These are phyloP conservation scores for Globisporangium cystogenes DNA, from an alignment of 352 stramenopile species.

Conservation along the genomic window DNA sequence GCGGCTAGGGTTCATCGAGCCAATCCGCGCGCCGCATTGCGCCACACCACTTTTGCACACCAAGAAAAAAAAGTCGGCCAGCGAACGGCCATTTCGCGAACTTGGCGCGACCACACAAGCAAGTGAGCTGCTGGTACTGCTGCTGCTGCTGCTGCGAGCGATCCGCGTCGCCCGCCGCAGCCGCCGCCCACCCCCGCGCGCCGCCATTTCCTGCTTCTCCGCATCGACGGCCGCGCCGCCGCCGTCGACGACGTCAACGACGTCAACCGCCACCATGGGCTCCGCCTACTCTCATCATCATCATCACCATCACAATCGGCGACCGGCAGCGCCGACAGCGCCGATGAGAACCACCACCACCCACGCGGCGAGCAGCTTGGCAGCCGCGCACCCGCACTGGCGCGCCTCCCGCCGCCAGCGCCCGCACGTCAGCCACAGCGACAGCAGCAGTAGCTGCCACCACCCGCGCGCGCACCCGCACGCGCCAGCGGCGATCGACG, in stretches of 20 bases:
- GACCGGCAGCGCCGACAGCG: background rate
- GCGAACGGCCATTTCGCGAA: background rate
- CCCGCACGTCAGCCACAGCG: background rate
- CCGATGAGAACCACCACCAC: background rate
- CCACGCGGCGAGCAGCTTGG: background rate
- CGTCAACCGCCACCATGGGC: slow-evolving; percentile 22
- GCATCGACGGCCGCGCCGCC: background rate
- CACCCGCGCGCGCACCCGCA: background rate
- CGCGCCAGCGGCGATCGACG: background rate
- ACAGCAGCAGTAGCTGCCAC: no score
- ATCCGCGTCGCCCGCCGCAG: background rate
- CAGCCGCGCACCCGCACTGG: slow-evolving; percentile 7
- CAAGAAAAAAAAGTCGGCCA: background rate
- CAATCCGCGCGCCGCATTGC: background rate
- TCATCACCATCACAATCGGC: slow-evolving; percentile 5
- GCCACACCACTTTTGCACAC: background rate
- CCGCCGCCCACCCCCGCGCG: background rate
- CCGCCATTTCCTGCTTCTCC: slow-evolving; percentile 7
- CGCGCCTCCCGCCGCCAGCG: slow-evolving; percentile 9
- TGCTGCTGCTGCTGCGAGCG: background rate
- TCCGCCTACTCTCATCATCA: slow-evolving; percentile 32
- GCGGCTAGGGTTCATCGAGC: background rate
- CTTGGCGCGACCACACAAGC: background rate
- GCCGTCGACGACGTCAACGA: background rate
- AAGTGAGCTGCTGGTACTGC: background rate